phyloP scores from a whole-genome alignment of 2,329 filamentous ascomycete genomes.

The Capronia epimyces region DNA sequence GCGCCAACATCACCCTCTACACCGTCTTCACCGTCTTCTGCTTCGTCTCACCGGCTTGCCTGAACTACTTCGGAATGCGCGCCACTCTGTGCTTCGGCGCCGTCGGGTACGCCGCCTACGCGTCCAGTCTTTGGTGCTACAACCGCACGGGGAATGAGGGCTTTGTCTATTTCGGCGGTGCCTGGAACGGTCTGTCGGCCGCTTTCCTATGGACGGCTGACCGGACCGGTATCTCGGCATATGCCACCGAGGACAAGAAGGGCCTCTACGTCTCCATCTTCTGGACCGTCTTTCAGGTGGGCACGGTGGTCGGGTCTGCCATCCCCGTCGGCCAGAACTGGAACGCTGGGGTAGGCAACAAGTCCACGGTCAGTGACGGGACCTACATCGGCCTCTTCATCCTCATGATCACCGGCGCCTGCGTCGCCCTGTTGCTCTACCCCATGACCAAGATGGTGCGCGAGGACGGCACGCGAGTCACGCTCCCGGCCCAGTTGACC shows the following conservation, averaged over 20 bases:
- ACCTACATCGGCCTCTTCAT: constrained; percentile 70
- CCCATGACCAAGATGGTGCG: constrained; percentile 63
- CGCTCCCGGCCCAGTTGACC: constrained; percentile 29
- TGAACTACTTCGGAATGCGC: constrained; percentile 31
- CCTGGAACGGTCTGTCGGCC: constrained; percentile 70
- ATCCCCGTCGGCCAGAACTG: constrained; percentile 30
- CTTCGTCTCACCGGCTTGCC: constrained; percentile 46
- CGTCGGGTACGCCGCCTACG: constrained; percentile 34
- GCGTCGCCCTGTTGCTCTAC: constrained; percentile 58
- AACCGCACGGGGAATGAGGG: constrained; percentile 35
- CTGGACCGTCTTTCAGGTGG: constrained; percentile 82
- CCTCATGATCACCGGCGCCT: constrained; percentile 61
- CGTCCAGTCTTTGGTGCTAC: constrained; percentile 36
- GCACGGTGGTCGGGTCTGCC: constrained; percentile 66
- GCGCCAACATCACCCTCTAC: constrained; percentile 65
- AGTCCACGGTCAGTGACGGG: constrained; percentile 55
- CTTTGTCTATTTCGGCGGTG: constrained; percentile 59
- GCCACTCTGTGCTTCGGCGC: constrained; percentile 31
- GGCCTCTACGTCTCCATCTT: constrained; percentile 77
- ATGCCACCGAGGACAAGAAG: constrained; percentile 69
- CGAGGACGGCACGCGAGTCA: constrained; percentile 56
- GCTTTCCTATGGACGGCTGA: constrained; percentile 78
- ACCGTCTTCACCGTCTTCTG: constrained; percentile 57
- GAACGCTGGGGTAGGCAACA: constrained; percentile 31
- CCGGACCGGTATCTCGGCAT: constrained; percentile 80